These are phyloP conservation scores for Syncephalastrum racemosum DNA, from an alignment of 371 early-diverging fungal genomes.

Conservation along the genomic window DNA sequence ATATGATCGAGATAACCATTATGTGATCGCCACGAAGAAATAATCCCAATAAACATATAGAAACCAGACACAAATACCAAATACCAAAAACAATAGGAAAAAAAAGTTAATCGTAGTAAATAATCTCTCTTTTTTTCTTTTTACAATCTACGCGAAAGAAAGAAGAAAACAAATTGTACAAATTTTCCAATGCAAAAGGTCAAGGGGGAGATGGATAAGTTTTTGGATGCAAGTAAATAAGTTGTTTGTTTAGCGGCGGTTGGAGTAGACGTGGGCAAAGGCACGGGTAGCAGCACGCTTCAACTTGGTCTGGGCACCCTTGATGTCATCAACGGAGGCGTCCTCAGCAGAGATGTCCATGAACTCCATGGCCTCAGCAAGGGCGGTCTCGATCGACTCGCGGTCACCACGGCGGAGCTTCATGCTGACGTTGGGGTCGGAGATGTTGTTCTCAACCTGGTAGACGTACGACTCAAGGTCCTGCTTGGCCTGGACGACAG, in stretches of 20 bases:
- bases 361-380: conserved; percentile 84
- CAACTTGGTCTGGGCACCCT: conserved; percentile 89
- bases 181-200: background rate
- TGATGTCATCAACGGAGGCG: conserved; percentile 84
- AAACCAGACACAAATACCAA: background rate
- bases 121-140: conserved; percentile 1
- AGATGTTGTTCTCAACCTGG: conserved; percentile 81
- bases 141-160: conserved; percentile 1
- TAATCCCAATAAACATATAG: conserved; percentile 6
- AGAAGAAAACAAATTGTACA: conserved; percentile 1
- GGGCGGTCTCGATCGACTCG: conserved; percentile 86
- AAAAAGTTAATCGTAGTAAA: conserved; percentile 1
- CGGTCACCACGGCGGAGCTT: conserved; percentile 80
- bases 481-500: conserved; percentile 83
- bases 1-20: conserved; percentile 95
- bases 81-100: background rate
- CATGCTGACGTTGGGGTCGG: conserved; percentile 79
- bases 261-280: conserved; percentile 67
- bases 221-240: conserved; percentile 8
- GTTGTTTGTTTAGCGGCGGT: conserved; percentile 40
- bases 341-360: conserved; percentile 79
- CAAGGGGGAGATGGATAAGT: conserved; percentile 2
- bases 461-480: conserved; percentile 87
- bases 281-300: conserved; percentile 82
- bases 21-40: conserved; percentile 56